These are phyloP conservation scores for Margaritispora aquatica DNA, from an alignment of 495 filamentous ascomycete genomes.

Conservation along the genomic window DNA sequence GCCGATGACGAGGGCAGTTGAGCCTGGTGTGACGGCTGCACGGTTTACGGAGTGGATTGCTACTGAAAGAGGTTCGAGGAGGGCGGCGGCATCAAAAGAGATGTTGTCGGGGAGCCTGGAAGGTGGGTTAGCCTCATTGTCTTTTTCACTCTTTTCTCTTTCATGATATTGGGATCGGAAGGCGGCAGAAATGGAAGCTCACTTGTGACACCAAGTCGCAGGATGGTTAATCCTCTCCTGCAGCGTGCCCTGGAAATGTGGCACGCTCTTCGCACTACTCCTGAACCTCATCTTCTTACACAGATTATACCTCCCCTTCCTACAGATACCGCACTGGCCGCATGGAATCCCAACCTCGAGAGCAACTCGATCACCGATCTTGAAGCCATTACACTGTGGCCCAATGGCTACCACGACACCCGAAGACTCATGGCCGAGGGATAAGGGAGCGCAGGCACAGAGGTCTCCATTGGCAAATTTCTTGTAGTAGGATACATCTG, in stretches of 20 bases:
- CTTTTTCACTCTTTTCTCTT: not conserved
- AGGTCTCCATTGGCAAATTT: constrained; percentile 82
- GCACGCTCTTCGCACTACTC: constrained; percentile 74
- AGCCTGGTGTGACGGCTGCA: constrained; percentile 39
- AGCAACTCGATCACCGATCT: constrained; percentile 73
- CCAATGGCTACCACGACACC: constrained; percentile 63
- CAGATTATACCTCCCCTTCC: constrained; percentile 78
- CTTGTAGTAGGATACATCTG: constrained; percentile 79
- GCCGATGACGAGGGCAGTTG: constrained; percentile 72
- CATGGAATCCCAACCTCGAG: constrained; percentile 84
- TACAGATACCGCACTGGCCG: constrained; percentile 65
- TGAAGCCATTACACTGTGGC: constrained; percentile 43
- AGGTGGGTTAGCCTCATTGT: constrained; percentile 11
- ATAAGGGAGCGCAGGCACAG: constrained; percentile 63
- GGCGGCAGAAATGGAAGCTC: constrained; percentile 21
- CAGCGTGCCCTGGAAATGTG: constrained; percentile 86
- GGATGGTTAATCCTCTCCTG: constrained; percentile 88
- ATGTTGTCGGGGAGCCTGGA: constrained; percentile 61
- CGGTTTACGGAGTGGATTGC: constrained; percentile 77
- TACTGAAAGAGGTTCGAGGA: constrained; percentile 82
- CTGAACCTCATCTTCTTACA: constrained; percentile 79
- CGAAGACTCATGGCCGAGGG: constrained; percentile 74
- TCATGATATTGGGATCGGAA: too few relatives aligned
- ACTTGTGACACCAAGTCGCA: constrained; percentile 69
- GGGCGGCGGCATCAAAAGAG: constrained; percentile 68